phyloP scores from a whole-genome alignment of 306 rosid genomes.

The Trifolium fragiferum region DNA sequence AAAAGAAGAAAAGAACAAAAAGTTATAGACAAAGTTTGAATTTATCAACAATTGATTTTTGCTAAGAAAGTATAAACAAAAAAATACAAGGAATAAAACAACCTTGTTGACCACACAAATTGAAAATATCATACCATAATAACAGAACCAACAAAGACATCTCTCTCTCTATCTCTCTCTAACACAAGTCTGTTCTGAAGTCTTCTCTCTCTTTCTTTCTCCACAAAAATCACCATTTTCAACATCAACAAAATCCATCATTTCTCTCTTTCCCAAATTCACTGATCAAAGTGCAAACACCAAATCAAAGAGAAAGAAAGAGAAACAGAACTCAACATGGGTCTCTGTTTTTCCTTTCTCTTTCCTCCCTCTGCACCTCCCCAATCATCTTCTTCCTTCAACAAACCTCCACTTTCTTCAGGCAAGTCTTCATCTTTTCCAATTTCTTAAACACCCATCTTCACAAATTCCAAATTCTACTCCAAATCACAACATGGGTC shows the following conservation, averaged over 20 bases:
- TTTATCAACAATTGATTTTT: neutral
- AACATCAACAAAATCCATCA: neutral
- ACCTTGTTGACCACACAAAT: neutral
- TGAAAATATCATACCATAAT: neutral
- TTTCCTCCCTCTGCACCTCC: slow-evolving; percentile 14
- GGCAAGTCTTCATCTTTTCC: slow-evolving; percentile 47
- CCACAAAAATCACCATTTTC: neutral
- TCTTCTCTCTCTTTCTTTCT: neutral
- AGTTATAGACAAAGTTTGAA: neutral
- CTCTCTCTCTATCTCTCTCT: slow-evolving; percentile 16
- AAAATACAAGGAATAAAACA: neutral
- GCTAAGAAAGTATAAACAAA: neutral
- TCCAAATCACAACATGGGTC: slow-evolving; percentile 33
- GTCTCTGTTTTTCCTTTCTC: slow-evolving; percentile 61
- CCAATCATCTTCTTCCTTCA: slow-evolving; percentile 29
- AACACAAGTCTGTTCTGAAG: neutral
- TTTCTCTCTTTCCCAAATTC: neutral
- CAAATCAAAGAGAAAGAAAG: neutral
- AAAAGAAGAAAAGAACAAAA: neutral
- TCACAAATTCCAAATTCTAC: neutral
- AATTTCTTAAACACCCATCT: slow-evolving; percentile 1
- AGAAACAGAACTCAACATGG: slow-evolving; percentile 48
- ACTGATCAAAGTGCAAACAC: neutral
- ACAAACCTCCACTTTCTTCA: slow-evolving; percentile 40
- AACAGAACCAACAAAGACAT: slow-evolving; percentile 14